These are phyloP conservation scores for Onygenales sp. DNA, from an alignment of 2,329 filamentous ascomycete genomes.

Conservation along the genomic window DNA sequence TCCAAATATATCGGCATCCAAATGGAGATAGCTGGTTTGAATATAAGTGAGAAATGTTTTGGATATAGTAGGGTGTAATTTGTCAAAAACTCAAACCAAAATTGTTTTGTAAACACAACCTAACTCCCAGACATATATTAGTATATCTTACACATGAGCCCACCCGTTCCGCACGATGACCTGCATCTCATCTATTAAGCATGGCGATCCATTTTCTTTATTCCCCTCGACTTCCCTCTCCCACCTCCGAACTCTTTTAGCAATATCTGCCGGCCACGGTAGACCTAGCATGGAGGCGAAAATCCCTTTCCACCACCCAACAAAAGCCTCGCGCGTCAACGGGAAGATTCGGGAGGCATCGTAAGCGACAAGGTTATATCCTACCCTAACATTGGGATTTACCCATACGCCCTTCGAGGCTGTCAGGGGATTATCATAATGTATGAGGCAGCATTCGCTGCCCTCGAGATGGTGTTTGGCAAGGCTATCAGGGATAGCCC, in stretches of 20 bases:
- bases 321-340: conserved; percentile 38
- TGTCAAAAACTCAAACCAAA: background rate
- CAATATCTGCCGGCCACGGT: conserved; percentile 19
- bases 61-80: no score
- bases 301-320: conserved; percentile 50
- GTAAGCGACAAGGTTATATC: conserved; percentile 23
- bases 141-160: conserved; percentile 43
- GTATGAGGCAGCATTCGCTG: conserved; percentile 64
- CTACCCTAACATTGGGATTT: conserved; percentile 32
- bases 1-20: no score
- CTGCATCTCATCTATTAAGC: conserved; percentile 54
- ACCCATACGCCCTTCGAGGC: conserved; percentile 24
- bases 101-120: background rate
- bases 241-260: conserved; percentile 30
- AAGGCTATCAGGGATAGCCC: conserved; percentile 54
- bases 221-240: conserved; percentile 31
- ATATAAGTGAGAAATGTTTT: background rate
- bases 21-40: no score
- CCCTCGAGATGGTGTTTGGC: conserved; percentile 50
- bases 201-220: conserved; percentile 41
- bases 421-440: conserved; percentile 28
- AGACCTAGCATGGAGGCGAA: conserved; percentile 27
- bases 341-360: conserved; percentile 43
- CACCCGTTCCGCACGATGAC: conserved; percentile 49
- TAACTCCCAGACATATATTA: no score